phyloP scores from a whole-genome alignment of 352 stramenopile species.

The Pythium volutum region DNA sequence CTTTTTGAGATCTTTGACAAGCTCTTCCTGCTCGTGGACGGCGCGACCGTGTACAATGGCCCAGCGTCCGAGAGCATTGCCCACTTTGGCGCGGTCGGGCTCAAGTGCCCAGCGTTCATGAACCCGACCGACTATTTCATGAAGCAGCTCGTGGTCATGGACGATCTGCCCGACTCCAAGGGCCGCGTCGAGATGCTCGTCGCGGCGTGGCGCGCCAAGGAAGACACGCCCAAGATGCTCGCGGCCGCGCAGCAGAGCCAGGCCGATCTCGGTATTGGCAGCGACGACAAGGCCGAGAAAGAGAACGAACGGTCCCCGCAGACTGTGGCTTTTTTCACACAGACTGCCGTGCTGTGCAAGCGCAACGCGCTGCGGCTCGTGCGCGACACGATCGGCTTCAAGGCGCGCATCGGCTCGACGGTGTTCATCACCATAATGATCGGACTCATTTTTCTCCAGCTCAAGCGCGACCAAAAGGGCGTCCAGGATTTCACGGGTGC shows the following conservation, averaged over 20 bases:
- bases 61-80: constrained; percentile 41
- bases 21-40: constrained; percentile 52
- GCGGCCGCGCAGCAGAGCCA: constrained; percentile 6
- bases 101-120: constrained; percentile 49
- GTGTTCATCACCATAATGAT: constrained; percentile 31
- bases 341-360: constrained; percentile 9
- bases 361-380: constrained; percentile 27
- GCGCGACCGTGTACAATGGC: constrained; percentile 51
- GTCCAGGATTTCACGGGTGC: constrained; percentile 38
- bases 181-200: constrained; percentile 16
- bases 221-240: constrained; percentile 1
- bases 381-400: constrained; percentile 29
- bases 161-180: constrained; percentile 10
- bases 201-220: constrained; percentile 4
- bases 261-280: not conserved
- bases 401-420: constrained; percentile 23
- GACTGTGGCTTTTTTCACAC: constrained; percentile 16
- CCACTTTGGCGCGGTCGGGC: constrained; percentile 53
- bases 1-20: constrained; percentile 57
- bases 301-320: not conserved
- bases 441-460: constrained; percentile 29
- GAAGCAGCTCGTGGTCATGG: constrained; percentile 42
- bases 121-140: constrained; percentile 72
- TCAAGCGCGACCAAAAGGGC: constrained; percentile 27
- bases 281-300: not conserved